phyloP scores from a whole-genome alignment of 192 early-diverging fungal genomes.

The Podochytrium sp. region DNA sequence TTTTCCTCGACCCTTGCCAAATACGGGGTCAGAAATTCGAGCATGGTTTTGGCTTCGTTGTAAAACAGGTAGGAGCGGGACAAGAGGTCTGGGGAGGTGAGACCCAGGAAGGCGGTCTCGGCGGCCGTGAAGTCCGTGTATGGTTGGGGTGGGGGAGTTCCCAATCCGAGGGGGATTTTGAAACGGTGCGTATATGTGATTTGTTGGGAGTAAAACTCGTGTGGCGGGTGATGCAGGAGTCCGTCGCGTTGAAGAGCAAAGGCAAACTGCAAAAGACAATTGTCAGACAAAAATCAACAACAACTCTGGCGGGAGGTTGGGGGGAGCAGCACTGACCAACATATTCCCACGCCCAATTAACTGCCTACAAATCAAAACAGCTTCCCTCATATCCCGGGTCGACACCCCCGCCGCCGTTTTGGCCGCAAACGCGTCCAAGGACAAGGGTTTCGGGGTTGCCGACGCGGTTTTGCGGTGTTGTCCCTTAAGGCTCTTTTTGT shows the following conservation, averaged over 20 bases:
- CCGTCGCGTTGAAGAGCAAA: not conserved
- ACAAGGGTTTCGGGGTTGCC: not conserved
- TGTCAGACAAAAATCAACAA: not conserved
- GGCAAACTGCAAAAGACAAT: not conserved
- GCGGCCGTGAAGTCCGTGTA: conserved; percentile 11
- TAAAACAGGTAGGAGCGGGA: not conserved
- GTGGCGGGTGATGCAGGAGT: not conserved
- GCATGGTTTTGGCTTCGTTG: not conserved
- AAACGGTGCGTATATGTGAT: conserved; percentile 31
- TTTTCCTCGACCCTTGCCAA: not conserved
- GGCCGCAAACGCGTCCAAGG: conserved; percentile 4
- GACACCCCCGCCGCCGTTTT: not conserved
- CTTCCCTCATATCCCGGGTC: not conserved
- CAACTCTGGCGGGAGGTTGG: too few species aligned
- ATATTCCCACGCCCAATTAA: conserved; percentile 16
- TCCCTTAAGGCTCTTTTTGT: not conserved
- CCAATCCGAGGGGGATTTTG: conserved; percentile 14
- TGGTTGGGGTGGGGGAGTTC: conserved; percentile 17
- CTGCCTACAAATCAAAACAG: conserved; percentile 4
- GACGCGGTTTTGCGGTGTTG: not conserved
- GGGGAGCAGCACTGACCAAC: conserved; percentile 10
- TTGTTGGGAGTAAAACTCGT: conserved; percentile 11
- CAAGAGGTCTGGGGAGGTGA: not conserved
- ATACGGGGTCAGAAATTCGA: not conserved
- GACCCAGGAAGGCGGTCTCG: conserved; percentile 1